These are phyloP conservation scores for Aspergillus oerlinghausenensis DNA, from an alignment of 2,329 filamentous ascomycete species.

Conservation along the genomic window DNA sequence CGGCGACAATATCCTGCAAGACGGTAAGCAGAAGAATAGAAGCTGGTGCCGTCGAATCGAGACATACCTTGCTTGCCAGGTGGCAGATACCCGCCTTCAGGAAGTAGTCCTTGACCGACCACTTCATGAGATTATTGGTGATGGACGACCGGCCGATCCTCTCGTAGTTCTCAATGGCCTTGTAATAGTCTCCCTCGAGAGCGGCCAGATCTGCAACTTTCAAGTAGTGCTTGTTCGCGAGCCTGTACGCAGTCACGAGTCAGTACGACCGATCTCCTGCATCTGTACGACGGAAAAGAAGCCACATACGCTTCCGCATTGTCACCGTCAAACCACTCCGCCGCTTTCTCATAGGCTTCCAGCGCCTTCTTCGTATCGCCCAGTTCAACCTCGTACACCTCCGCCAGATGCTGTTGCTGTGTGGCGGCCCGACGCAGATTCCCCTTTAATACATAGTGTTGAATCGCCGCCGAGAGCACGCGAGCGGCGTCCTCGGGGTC, in stretches of 20 bases:
- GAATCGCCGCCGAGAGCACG: slow-evolving; percentile 73
- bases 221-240: slow-evolving; percentile 89
- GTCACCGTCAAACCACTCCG: slow-evolving; percentile 83
- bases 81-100: slow-evolving; percentile 92
- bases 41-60: background rate
- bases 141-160: slow-evolving; percentile 73
- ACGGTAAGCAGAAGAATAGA: background rate
- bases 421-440: slow-evolving; percentile 88
- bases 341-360: slow-evolving; percentile 78
- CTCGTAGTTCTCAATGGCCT: slow-evolving; percentile 77
- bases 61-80: slow-evolving; percentile 56
- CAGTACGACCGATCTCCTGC: background rate
- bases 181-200: slow-evolving; percentile 77
- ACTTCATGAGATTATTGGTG: slow-evolving; percentile 88
- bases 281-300: background rate
- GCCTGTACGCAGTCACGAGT: slow-evolving; percentile 41
- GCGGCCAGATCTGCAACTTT: slow-evolving; percentile 88
- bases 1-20: slow-evolving; percentile 65
- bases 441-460: slow-evolving; percentile 81
- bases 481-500: slow-evolving; percentile 77
- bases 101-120: slow-evolving; percentile 92
- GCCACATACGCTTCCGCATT: slow-evolving; percentile 67
- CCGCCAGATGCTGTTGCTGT: slow-evolving; percentile 82
- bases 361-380: slow-evolving; percentile 73
- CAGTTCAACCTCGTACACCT: slow-evolving; percentile 78